Evolutionary conservation across 352 stramenopile genomes (phyloP).

Genomic region (Pythium scleroteichum): DNA sequence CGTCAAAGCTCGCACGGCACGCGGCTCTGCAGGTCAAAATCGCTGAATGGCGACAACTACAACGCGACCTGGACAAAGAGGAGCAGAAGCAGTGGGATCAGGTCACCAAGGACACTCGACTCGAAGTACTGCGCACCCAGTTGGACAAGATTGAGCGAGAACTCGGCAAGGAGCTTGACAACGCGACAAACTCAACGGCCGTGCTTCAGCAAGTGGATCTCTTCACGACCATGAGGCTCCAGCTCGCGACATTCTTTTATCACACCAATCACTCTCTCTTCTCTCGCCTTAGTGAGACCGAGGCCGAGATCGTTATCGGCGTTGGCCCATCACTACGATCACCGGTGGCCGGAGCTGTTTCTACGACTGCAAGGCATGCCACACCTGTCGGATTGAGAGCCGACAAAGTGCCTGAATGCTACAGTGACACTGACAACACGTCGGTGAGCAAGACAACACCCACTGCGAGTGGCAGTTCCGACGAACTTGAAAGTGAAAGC

Average conservation of each 20-base stretch:
- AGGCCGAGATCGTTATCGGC: slow-evolving; percentile 57
- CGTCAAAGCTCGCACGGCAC: slow-evolving; percentile 53
- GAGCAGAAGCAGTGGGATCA: slow-evolving; percentile 35
- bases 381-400: slow-evolving; percentile 1
- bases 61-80: slow-evolving; percentile 39
- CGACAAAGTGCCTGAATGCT: not conserved
- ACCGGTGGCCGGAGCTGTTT: slow-evolving; percentile 5
- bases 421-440: not conserved
- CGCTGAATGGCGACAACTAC: slow-evolving; percentile 30
- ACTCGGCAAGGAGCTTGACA: slow-evolving; percentile 48
- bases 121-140: slow-evolving; percentile 44
- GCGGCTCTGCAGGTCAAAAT: slow-evolving; percentile 45
- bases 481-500: not conserved
- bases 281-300: slow-evolving; percentile 43
- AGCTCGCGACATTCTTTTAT: slow-evolving; percentile 76
- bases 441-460: slow-evolving; percentile 20
- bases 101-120: slow-evolving; percentile 26
- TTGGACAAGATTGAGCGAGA: slow-evolving; percentile 39
- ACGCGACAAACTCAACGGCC: slow-evolving; percentile 33
- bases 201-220: slow-evolving; percentile 44
- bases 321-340: slow-evolving; percentile 21
- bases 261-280: slow-evolving; percentile 60
- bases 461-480: slow-evolving; percentile 7
- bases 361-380: slow-evolving; percentile 1
- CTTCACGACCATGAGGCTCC: slow-evolving; percentile 68